These are phyloP conservation scores for Fusarium compactum DNA, from an alignment of 2,329 filamentous ascomycete genomes.

Conservation along the genomic window DNA sequence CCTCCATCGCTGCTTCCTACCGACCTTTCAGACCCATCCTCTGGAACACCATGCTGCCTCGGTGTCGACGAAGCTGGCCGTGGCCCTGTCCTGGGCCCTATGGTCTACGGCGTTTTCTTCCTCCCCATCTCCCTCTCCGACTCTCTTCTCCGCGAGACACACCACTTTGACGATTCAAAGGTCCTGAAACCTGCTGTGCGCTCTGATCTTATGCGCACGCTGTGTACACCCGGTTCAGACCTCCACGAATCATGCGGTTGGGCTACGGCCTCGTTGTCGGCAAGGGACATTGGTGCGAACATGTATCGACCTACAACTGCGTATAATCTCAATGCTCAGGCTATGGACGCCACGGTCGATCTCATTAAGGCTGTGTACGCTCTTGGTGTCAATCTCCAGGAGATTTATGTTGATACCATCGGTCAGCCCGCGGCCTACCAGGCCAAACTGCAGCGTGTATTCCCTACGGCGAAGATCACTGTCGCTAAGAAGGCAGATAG, in stretches of 20 bases:
- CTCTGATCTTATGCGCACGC: slow-evolving; percentile 73
- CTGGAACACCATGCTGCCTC: slow-evolving; percentile 71
- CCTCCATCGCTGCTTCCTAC: slow-evolving; percentile 69
- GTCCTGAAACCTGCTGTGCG: slow-evolving; percentile 86
- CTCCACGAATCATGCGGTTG: slow-evolving; percentile 76
- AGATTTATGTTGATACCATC: slow-evolving; percentile 97
- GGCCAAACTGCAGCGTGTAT: slow-evolving; percentile 83
- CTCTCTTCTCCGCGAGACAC: slow-evolving; percentile 78
- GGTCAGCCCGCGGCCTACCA: slow-evolving; percentile 87
- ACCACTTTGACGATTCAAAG: slow-evolving; percentile 97
- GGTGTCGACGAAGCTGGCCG: slow-evolving; percentile 95
- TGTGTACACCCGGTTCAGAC: slow-evolving; percentile 73
- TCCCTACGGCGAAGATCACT: slow-evolving; percentile 80
- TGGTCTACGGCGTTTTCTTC: slow-evolving; percentile 79
- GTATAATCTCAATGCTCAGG: slow-evolving; percentile 97
- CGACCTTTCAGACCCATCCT: slow-evolving; percentile 50
- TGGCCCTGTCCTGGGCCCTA: slow-evolving; percentile 88
- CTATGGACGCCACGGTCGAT: slow-evolving; percentile 88
- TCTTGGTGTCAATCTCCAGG: slow-evolving; percentile 81
- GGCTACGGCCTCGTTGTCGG: slow-evolving; percentile 84
- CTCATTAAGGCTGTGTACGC: slow-evolving; percentile 83
- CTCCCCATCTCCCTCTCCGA: slow-evolving; percentile 79
- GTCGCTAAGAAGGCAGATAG: slow-evolving; percentile 94
- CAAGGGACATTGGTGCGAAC: slow-evolving; percentile 81
- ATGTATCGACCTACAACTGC: slow-evolving; percentile 75